Conservation (phyloP, 208 protist species). For the Wallacemonas collosoma region DNA sequence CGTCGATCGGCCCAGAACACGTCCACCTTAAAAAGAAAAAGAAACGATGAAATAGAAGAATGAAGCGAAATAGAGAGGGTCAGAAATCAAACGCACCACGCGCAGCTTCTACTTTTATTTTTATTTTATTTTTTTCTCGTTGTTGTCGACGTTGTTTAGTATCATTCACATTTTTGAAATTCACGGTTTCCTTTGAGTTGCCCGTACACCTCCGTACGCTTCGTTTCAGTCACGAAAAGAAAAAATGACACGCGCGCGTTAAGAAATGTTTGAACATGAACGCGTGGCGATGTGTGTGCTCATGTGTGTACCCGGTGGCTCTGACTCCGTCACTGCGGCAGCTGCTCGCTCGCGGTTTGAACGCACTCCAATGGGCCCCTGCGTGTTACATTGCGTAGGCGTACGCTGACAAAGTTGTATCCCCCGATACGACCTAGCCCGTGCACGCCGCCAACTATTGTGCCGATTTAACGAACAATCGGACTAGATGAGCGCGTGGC, state of each 20-base stretch:
- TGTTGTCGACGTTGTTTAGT: slow-evolving; percentile 11
- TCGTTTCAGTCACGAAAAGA: slow-evolving; percentile 6
- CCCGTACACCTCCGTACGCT: not conserved
- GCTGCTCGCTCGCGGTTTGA: not conserved
- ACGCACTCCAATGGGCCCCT: not conserved
- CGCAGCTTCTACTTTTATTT: slow-evolving; percentile 19
- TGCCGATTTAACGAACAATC: not conserved
- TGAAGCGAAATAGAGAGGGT: slow-evolving; percentile 21
- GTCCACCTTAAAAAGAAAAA: slow-evolving; percentile 13
- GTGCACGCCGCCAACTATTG: not conserved
- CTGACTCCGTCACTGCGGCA: not conserved
- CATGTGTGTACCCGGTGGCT: not conserved
- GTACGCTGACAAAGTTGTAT: not conserved
- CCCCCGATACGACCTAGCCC: slow-evolving; percentile 8
- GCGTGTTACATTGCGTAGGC: not conserved
- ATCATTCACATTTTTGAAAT: not conserved
- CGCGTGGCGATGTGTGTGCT: not conserved
- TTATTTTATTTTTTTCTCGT: slow-evolving; percentile 23
- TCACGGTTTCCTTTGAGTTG: slow-evolving; percentile 14
- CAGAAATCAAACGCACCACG: slow-evolving; percentile 9
- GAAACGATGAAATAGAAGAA: slow-evolving; percentile 9
- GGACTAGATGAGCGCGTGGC: not conserved
- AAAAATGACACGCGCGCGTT: not conserved
- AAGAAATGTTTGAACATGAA: slow-evolving; percentile 6
- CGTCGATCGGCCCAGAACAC: not conserved